These are phyloP conservation scores for Penicillium sp. DNA, from an alignment of 2,329 filamentous ascomycete species.

Conservation along the genomic window DNA sequence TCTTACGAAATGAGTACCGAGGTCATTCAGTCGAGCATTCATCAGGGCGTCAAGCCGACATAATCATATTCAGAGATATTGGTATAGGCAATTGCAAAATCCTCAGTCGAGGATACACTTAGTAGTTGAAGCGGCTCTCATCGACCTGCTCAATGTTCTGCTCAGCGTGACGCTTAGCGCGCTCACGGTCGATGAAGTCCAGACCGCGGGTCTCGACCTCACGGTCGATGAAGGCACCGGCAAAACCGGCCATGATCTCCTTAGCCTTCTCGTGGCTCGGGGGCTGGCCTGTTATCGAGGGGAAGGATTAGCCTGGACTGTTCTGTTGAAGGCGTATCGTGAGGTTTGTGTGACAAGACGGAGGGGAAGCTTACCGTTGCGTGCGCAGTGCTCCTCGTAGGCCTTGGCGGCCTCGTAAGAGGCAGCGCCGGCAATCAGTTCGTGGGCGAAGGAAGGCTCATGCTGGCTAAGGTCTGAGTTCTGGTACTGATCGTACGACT, in stretches of 20 bases:
- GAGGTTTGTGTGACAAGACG: neutral
- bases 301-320: neutral
- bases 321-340: neutral
- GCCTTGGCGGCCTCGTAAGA: constrained; percentile 78
- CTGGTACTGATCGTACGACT: constrained; percentile 41
- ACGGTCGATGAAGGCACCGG: constrained; percentile 74
- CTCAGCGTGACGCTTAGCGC: constrained; percentile 60
- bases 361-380: constrained; percentile 56
- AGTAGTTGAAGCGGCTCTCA: constrained; percentile 7
- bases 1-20: neutral
- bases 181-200: constrained; percentile 61
- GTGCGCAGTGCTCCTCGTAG: constrained; percentile 73
- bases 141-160: constrained; percentile 8
- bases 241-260: constrained; percentile 72
- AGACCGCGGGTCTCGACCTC: constrained; percentile 69
- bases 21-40: neutral
- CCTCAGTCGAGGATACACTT: neutral
- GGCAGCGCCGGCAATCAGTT: constrained; percentile 73
- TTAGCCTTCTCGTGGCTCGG: constrained; percentile 74
- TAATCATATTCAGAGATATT: neutral
- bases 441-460: constrained; percentile 68
- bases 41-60: neutral
- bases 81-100: neutral
- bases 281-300: constrained; percentile 58
- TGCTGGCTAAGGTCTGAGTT: constrained; percentile 42